Percentiles rank a stretch among this genome's conserved stretches.
phyloP scores from a whole-genome alignment of 1,139 yeast genomes.

The Arxiozyma slooffiae region DNA sequence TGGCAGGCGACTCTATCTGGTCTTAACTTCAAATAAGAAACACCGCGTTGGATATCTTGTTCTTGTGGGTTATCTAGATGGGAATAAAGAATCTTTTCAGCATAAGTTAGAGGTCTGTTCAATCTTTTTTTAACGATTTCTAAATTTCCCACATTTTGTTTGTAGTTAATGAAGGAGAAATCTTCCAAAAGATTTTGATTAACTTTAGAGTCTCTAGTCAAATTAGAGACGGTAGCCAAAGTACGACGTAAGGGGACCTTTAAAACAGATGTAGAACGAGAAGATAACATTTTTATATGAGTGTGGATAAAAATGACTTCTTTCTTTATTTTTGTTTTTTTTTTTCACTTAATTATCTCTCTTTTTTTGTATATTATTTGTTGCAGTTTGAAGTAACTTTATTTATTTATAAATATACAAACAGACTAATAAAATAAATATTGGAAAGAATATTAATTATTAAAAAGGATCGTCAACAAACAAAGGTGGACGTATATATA shows the following conservation, averaged over 20 bases:
- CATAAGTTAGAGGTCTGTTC: conserved; percentile 76
- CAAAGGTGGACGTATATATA: too few species aligned
- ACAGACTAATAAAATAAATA: too few species aligned
- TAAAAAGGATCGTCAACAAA: too few species aligned
- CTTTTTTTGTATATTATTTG: too few species aligned
- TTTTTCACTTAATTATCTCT: too few species aligned
- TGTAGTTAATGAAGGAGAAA: conserved; percentile 70
- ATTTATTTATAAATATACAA: too few species aligned
- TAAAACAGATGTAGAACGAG: conserved; percentile 28
- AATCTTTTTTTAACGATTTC: conserved; percentile 53
- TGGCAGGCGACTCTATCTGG: conserved; percentile 99
- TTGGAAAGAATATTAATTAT: too few species aligned
- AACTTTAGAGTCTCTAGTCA: conserved; percentile 87
- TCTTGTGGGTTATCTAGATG: conserved; percentile 93
- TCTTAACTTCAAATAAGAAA: conserved; percentile 88
- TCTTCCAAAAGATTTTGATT: conserved; percentile 85
- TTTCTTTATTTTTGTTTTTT: too few species aligned
- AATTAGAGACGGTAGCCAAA: conserved; percentile 54
- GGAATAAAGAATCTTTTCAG: conserved; percentile 92
- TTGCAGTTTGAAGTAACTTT: too few species aligned
- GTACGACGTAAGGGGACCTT: conserved; percentile 40
- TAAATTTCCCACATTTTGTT: conserved; percentile 64
- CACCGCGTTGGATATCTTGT: conserved; percentile 94
- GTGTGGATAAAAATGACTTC: too few species aligned
- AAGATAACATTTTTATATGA: conserved; percentile 35